phyloP scores from a whole-genome alignment of 1,284 basidiomycete species.

The Jaminaea rosea region DNA sequence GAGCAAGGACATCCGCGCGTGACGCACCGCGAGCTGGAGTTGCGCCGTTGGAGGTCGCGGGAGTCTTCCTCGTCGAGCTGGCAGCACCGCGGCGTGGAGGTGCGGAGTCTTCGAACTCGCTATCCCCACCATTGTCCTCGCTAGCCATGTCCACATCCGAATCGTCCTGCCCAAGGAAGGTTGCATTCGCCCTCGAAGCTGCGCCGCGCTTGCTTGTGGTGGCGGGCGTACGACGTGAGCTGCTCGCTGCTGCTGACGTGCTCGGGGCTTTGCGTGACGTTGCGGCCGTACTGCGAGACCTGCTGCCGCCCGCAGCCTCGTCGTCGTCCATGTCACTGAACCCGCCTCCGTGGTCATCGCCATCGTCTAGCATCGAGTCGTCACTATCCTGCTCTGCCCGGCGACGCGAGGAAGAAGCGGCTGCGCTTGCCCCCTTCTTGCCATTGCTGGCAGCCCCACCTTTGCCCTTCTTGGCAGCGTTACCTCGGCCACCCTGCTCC shows the following conservation, averaged over 20 bases:
- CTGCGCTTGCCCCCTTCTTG: no score
- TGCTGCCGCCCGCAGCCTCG: not conserved
- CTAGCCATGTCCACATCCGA: not conserved
- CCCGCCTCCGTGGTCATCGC: slow-evolving; percentile 5
- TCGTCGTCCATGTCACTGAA: not conserved
- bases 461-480: not conserved
- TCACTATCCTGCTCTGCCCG: slow-evolving; percentile 10
- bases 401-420: no score
- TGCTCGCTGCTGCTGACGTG: not conserved
- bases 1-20: not conserved
- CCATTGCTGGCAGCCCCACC: not conserved
- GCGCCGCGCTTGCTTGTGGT: not conserved
- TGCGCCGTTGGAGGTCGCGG: no score
- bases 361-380: slow-evolving; percentile 34
- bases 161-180: not conserved
- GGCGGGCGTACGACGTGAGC: not conserved
- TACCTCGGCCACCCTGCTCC: not conserved
- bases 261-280: no score
- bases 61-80: no score
- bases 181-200: not conserved
- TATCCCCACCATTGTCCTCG: not conserved
- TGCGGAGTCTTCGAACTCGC: not conserved
- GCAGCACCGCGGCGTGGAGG: not conserved
- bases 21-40: not conserved
- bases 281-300: no score